Conservation (phyloP, 768 basidiomycete genomes). For the Kwoniella europaea region DNA sequence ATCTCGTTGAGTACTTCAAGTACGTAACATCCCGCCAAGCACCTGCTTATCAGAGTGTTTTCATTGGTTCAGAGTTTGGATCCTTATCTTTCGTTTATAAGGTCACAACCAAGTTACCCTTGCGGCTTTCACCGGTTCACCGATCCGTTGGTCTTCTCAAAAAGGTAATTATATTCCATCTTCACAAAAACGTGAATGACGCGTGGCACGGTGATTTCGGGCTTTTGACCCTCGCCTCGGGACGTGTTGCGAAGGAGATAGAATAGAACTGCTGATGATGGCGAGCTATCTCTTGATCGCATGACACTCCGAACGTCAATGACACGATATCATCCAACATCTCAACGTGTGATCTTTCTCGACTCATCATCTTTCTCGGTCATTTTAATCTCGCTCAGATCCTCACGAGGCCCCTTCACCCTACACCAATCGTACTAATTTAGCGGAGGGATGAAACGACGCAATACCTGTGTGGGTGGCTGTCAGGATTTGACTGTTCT, state of each 20-base stretch:
- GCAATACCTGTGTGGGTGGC: slow-evolving; percentile 2
- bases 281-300: too few relatives aligned
- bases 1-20: neutral
- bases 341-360: too few relatives aligned
- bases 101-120: neutral
- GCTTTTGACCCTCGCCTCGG: too few relatives aligned
- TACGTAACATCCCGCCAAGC: neutral
- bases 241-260: too few relatives aligned
- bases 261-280: too few relatives aligned
- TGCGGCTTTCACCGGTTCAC: slow-evolving; percentile 5
- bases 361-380: too few relatives aligned
- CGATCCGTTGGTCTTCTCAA: neutral
- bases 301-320: too few relatives aligned
- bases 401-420: neutral
- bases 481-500: neutral
- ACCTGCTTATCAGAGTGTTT: neutral
- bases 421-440: neutral
- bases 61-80: neutral
- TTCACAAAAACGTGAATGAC: neutral
- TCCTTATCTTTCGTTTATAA: slow-evolving; percentile 8
- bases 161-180: neutral
- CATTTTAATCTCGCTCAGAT: neutral
- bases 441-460: slow-evolving; percentile 10
- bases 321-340: too few relatives aligned
- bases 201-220: neutral